Percentiles rank a stretch among this genome's conserved stretches.
Evolutionary conservation across 306 rosid species (phyloP).

Genomic region (Vachellia collinsii): DNA sequence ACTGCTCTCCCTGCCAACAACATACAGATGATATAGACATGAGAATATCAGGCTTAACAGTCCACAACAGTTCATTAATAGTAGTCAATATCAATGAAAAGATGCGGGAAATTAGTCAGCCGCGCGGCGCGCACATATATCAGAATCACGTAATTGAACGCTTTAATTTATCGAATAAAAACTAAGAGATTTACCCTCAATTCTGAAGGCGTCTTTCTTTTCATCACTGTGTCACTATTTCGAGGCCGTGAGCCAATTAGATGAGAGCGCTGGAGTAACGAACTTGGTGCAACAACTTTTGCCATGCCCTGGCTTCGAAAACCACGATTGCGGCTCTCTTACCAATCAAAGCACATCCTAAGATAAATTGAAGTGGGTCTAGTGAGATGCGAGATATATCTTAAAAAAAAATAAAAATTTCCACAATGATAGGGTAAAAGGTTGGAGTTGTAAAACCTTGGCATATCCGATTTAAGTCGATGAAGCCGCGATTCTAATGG

Average conservation of each 20-base stretch:
- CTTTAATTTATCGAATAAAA: background rate
- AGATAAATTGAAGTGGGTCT: background rate
- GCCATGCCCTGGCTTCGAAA: conserved; percentile 42
- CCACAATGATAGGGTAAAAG: background rate
- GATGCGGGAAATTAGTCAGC: background rate
- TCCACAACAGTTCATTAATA: background rate
- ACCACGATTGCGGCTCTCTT: background rate
- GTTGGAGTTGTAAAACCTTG: no score
- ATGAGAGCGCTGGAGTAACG: conserved; percentile 47
- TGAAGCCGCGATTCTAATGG: background rate
- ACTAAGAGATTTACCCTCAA: conserved; percentile 18
- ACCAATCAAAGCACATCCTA: conserved; percentile 36
- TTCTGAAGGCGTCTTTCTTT: conserved; percentile 73
- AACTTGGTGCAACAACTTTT: conserved; percentile 52
- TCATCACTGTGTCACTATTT: conserved; percentile 44
- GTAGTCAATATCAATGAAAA: background rate
- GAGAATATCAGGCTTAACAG: background rate
- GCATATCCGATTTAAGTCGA: conserved; percentile 8
- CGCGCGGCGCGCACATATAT: background rate
- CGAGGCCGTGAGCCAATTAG: conserved; percentile 46
- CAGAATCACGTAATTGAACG: background rate
- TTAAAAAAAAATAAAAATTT: background rate
- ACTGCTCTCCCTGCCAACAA: conserved; percentile 50
- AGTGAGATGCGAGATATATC: background rate
- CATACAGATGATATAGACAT: conserved; percentile 2